Conservation (phyloP, 768 basidiomycete genomes). For the Cystobasidium ongulense region DNA sequence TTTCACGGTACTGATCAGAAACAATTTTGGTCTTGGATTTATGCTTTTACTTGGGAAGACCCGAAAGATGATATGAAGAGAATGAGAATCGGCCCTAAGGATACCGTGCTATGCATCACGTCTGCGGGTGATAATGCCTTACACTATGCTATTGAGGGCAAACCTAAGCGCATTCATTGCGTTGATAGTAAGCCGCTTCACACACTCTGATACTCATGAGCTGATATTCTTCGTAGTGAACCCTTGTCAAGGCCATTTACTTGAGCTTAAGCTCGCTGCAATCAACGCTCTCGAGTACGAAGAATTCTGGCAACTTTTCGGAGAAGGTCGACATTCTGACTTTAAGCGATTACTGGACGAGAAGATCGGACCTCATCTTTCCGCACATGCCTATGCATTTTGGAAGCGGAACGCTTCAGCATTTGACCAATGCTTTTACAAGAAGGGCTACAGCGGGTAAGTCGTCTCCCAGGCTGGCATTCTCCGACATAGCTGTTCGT, state of each 20-base stretch:
- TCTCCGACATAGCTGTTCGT: not conserved
- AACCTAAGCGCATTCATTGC: slow-evolving; percentile 49
- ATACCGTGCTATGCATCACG: slow-evolving; percentile 65
- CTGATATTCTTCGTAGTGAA: slow-evolving; percentile 48
- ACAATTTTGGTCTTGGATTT: slow-evolving; percentile 49
- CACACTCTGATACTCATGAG: not conserved
- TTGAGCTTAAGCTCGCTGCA: slow-evolving; percentile 69
- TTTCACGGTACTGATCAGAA: slow-evolving; percentile 54
- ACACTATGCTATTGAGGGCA: slow-evolving; percentile 64
- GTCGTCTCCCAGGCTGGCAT: not conserved
- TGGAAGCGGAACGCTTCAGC: slow-evolving; percentile 58
- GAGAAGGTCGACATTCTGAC: slow-evolving; percentile 55
- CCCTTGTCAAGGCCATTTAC: slow-evolving; percentile 65
- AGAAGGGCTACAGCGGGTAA: slow-evolving; percentile 53
- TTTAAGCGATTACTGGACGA: slow-evolving; percentile 59
- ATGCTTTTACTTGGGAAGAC: slow-evolving; percentile 53
- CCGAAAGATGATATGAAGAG: slow-evolving; percentile 64
- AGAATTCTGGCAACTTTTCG: slow-evolving; percentile 62
- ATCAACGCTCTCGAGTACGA: slow-evolving; percentile 54
- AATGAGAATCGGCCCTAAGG: slow-evolving; percentile 55
- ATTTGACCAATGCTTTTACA: slow-evolving; percentile 56
- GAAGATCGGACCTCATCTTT: slow-evolving; percentile 59
- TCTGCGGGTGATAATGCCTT: slow-evolving; percentile 72
- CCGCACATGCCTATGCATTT: slow-evolving; percentile 66
- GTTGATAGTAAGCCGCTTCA: slow-evolving; percentile 21